Conservation (phyloP, 2,329 filamentous ascomycete genomes). For the Diplodia mutila region DNA sequence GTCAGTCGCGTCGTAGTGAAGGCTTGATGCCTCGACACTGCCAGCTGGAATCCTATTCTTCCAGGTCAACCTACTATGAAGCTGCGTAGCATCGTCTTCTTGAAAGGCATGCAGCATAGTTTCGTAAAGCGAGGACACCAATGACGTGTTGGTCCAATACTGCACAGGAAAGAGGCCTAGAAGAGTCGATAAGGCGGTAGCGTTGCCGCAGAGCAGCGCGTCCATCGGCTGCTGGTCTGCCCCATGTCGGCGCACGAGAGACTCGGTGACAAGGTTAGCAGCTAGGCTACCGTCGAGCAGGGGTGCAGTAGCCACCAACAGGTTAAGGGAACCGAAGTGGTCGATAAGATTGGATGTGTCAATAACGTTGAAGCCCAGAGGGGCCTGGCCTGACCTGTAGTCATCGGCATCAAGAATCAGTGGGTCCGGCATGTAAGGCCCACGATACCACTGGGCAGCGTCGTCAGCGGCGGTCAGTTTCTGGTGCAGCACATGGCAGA, state of each 20-base stretch:
- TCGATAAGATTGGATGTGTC: slow-evolving; percentile 57
- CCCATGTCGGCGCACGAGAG: slow-evolving; percentile 26
- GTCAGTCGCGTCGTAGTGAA: slow-evolving; percentile 40
- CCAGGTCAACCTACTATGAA: neutral
- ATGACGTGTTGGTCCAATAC: slow-evolving; percentile 53
- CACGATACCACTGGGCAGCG: slow-evolving; percentile 34
- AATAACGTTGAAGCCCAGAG: slow-evolving; percentile 57
- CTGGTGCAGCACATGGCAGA: slow-evolving; percentile 58
- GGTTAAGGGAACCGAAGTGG: slow-evolving; percentile 49
- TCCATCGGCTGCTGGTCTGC: slow-evolving; percentile 34
- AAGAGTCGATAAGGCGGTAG: slow-evolving; percentile 51
- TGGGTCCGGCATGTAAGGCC: slow-evolving; percentile 51
- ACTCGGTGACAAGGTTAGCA: slow-evolving; percentile 56
- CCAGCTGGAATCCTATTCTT: neutral
- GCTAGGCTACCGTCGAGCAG: slow-evolving; percentile 51
- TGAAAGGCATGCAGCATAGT: slow-evolving; percentile 7
- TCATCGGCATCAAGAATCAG: slow-evolving; percentile 43
- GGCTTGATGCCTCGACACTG: neutral
- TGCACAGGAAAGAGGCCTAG: slow-evolving; percentile 54
- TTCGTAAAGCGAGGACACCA: slow-evolving; percentile 34
- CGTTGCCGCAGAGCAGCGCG: slow-evolving; percentile 50
- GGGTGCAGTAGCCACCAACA: slow-evolving; percentile 52
- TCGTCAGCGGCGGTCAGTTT: slow-evolving; percentile 25
- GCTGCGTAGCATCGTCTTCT: neutral
- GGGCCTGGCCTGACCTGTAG: slow-evolving; percentile 43